Percentiles rank a stretch among this genome's conserved stretches.
phyloP scores from a whole-genome alignment of 306 rosid genomes.

The Luffa aegyptiaca region DNA sequence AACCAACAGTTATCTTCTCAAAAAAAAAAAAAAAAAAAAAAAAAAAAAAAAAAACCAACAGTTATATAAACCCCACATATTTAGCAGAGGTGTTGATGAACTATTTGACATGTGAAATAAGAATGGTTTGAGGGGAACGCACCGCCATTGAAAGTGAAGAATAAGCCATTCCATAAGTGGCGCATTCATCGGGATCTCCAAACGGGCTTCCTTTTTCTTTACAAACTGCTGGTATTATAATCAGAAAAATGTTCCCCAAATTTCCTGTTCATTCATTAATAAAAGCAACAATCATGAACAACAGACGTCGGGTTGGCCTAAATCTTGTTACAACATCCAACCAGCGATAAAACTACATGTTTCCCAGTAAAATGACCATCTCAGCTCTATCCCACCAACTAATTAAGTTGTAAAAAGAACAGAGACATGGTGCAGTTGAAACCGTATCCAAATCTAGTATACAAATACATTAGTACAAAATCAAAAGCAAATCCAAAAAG shows the following conservation, averaged over 20 bases:
- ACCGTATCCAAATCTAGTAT: too few species aligned
- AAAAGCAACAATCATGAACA: not conserved
- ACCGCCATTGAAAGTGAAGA: slow-evolving; percentile 62
- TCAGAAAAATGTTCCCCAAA: slow-evolving; percentile 41
- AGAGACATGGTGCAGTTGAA: too few species aligned
- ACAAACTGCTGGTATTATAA: slow-evolving; percentile 47
- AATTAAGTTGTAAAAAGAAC: too few species aligned
- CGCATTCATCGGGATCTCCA: slow-evolving; percentile 34
- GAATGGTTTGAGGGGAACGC: not conserved
- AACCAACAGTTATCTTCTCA: not conserved
- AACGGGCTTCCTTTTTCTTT: slow-evolving; percentile 54
- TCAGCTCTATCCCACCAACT: too few species aligned
- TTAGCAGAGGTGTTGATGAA: not conserved
- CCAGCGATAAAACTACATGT: not conserved
- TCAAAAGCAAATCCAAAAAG: not conserved
- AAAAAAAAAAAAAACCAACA: too few species aligned
- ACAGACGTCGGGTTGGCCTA: not conserved
- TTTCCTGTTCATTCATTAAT: slow-evolving; percentile 26
- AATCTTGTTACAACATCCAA: not conserved
- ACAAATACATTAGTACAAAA: too few species aligned
- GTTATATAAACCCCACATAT: not conserved
- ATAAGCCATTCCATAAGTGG: slow-evolving; percentile 39
- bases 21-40: too few species aligned
- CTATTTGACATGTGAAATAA: not conserved
- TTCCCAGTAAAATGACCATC: too few species aligned